These are phyloP conservation scores for Aureobasidium subglaciale DNA, from an alignment of 2,329 filamentous ascomycete species.

Conservation along the genomic window DNA sequence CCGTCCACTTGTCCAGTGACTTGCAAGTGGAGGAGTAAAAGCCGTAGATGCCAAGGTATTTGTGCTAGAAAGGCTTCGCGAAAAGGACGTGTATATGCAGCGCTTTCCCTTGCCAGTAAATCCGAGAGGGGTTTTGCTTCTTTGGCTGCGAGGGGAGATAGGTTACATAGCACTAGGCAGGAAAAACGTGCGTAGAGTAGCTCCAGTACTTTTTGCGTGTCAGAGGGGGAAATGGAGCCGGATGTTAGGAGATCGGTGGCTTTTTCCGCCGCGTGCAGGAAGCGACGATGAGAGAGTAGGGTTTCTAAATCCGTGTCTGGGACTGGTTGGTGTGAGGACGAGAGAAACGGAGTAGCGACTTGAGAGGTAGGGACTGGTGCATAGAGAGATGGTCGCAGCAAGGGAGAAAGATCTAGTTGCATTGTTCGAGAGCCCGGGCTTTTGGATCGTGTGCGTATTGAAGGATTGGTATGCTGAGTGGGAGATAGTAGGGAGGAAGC, in stretches of 20 bases:
- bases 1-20: conserved; percentile 80
- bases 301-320: conserved; percentile 58
- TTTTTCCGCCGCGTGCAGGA: conserved; percentile 52
- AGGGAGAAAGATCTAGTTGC: conserved; percentile 68
- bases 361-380: conserved; percentile 65
- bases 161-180: conserved; percentile 72
- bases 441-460: conserved; percentile 17
- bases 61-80: background rate
- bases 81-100: background rate
- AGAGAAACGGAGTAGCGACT: conserved; percentile 59
- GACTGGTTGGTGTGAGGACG: conserved; percentile 56
- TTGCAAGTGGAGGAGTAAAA: conserved; percentile 76
- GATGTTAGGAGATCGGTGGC: conserved; percentile 34
- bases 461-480: conserved; percentile 1
- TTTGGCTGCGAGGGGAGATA: conserved; percentile 48
- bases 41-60: conserved; percentile 82
- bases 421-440: conserved; percentile 18
- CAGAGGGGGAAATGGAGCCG: conserved; percentile 40
- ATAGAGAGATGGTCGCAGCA: conserved; percentile 74
- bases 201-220: conserved; percentile 62
- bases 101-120: conserved; percentile 30
- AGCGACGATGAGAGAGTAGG: conserved; percentile 67
- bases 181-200: conserved; percentile 64
- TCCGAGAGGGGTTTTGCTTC: conserved; percentile 59
- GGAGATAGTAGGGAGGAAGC: conserved; percentile 19